Evolutionary conservation across 1,284 basidiomycete genomes (phyloP).

Genomic region (Ganoderma lucidum): DNA sequence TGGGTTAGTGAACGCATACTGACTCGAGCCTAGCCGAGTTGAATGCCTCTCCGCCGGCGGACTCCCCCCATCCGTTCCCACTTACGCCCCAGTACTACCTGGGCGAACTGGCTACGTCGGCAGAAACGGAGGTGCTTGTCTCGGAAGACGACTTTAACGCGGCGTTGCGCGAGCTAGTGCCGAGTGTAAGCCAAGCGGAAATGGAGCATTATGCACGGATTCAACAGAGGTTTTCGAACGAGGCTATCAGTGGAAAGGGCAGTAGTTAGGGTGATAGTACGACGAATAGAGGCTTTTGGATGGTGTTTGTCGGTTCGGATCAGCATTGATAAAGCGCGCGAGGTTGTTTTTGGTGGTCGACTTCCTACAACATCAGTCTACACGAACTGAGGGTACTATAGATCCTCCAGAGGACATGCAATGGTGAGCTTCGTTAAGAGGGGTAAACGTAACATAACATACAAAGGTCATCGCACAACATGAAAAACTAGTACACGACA

Average conservation of each 20-base stretch:
- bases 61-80: slow-evolving; percentile 65
- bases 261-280: background rate
- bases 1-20: background rate
- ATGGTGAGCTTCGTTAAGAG: slow-evolving; percentile 10
- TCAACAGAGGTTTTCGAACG: slow-evolving; percentile 71
- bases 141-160: slow-evolving; percentile 76
- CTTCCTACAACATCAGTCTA: background rate
- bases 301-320: background rate
- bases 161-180: slow-evolving; percentile 82
- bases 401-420: background rate
- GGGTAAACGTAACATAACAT: slow-evolving; percentile 21
- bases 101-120: slow-evolving; percentile 79
- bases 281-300: background rate
- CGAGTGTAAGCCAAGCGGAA: slow-evolving; percentile 90
- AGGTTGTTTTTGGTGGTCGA: too few relatives aligned
- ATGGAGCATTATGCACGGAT: slow-evolving; percentile 88
- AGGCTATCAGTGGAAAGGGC: slow-evolving; percentile 28
- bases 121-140: slow-evolving; percentile 84
- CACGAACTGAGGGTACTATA: background rate
- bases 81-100: slow-evolving; percentile 95
- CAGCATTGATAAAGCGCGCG: too few relatives aligned
- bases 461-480: slow-evolving; percentile 12
- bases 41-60: slow-evolving; percentile 51
- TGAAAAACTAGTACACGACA: slow-evolving; percentile 4
- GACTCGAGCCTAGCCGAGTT: slow-evolving; percentile 51